Conservation (phyloP, 371 early-diverging fungal species). For the Mucor sp. region DNA sequence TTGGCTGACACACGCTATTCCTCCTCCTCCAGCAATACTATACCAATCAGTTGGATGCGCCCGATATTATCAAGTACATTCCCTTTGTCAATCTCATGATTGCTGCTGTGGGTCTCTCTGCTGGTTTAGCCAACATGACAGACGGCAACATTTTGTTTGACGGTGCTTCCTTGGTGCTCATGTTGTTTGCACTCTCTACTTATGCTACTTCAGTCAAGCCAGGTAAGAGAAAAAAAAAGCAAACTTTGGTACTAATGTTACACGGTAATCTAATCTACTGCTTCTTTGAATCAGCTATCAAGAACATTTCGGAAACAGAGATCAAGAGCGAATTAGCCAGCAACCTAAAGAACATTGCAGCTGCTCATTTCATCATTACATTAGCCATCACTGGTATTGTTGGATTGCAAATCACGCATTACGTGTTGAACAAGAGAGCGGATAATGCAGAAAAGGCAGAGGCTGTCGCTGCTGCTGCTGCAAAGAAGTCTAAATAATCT, state of each 20-base stretch:
- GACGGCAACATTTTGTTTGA: conserved; percentile 51
- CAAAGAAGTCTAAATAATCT: conserved; percentile 21
- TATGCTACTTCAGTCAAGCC: conserved; percentile 50
- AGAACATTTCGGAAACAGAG: conserved; percentile 25
- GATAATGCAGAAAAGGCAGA: conserved; percentile 23
- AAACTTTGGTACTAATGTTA: background rate
- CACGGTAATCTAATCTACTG: background rate
- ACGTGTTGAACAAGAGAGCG: conserved; percentile 40
- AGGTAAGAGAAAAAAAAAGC: conserved; percentile 32
- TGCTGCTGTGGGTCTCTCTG: conserved; percentile 48
- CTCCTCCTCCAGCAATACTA: conserved; percentile 40
- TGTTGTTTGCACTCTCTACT: conserved; percentile 51
- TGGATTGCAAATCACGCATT: conserved; percentile 48
- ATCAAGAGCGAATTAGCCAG: conserved; percentile 18
- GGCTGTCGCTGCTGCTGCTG: conserved; percentile 4
- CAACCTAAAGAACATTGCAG: conserved; percentile 48
- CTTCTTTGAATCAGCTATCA: conserved; percentile 17
- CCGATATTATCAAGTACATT: conserved; percentile 50
- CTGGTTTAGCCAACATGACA: conserved; percentile 51
- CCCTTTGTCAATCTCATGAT: conserved; percentile 48
- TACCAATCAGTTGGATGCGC: conserved; percentile 38
- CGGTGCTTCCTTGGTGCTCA: conserved; percentile 52
- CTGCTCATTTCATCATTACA: conserved; percentile 51
- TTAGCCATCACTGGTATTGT: conserved; percentile 54
- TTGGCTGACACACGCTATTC: background rate